These are phyloP conservation scores for Nitzschia sp. DNA, from an alignment of 108 stramenopile genomes.

Conservation along the genomic window DNA sequence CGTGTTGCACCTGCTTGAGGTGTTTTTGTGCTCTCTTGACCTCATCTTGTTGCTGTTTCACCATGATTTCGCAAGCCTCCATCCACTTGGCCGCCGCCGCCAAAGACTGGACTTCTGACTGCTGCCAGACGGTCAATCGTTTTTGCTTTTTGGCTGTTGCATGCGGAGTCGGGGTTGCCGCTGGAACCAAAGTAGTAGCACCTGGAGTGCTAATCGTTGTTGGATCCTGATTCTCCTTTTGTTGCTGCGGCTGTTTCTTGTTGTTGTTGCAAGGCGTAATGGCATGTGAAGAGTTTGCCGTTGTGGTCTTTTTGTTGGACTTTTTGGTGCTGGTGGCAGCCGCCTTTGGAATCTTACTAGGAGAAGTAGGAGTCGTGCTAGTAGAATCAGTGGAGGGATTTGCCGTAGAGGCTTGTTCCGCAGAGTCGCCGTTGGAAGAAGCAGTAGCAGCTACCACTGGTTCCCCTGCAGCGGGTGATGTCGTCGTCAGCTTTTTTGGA, in stretches of 20 bases:
- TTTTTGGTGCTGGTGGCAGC: neutral
- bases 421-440: too few species aligned
- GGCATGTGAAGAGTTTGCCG: neutral
- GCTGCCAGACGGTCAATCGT: too few species aligned
- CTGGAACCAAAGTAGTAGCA: too few species aligned
- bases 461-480: neutral
- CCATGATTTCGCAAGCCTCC: too few species aligned
- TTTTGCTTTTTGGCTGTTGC: too few species aligned
- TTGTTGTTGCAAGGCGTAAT: neutral
- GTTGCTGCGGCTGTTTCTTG: too few species aligned
- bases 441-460: neutral
- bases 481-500: neutral
- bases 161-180: too few species aligned
- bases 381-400: too few species aligned
- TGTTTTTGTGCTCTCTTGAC: neutral
- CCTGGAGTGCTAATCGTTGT: neutral
- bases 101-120: too few species aligned
- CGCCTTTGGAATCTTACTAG: neutral
- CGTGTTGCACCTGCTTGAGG: neutral
- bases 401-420: too few species aligned
- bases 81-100: too few species aligned
- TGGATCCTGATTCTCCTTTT: neutral
- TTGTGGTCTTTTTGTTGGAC: neutral
- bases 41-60: slow-evolving; percentile 5
- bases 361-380: neutral